These are phyloP conservation scores for Plasmopara halstedii DNA, from an alignment of 352 stramenopile species.

Conservation along the genomic window DNA sequence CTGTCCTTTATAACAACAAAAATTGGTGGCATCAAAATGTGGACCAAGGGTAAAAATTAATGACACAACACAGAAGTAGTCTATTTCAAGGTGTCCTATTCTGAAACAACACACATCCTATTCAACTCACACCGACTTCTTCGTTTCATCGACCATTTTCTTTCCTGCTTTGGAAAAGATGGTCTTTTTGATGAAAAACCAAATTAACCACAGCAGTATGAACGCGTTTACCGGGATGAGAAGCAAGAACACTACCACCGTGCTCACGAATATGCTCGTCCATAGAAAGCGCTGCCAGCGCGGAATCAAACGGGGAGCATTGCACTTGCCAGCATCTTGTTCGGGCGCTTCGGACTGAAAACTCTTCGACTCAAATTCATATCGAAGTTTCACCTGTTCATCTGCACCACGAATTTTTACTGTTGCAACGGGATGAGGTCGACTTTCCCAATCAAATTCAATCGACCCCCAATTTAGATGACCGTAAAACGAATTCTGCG, in stretches of 20 bases:
- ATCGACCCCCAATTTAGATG: slow-evolving; percentile 91
- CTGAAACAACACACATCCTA: background rate
- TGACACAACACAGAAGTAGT: slow-evolving; percentile 1
- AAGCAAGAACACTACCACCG: slow-evolving; percentile 34
- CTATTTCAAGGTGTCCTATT: slow-evolving; percentile 20
- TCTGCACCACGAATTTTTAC: slow-evolving; percentile 54
- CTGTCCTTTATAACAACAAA: too few species aligned
- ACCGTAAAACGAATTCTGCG: slow-evolving; percentile 66
- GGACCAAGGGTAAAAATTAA: too few species aligned
- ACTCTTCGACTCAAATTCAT: slow-evolving; percentile 40
- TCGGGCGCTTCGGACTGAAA: slow-evolving; percentile 33
- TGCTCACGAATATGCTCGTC: slow-evolving; percentile 28
- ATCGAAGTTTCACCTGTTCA: slow-evolving; percentile 60
- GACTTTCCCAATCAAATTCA: slow-evolving; percentile 82
- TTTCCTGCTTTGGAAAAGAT: slow-evolving; percentile 2
- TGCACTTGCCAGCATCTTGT: slow-evolving; percentile 39
- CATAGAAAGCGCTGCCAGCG: slow-evolving; percentile 29
- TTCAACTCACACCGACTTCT: slow-evolving; percentile 26
- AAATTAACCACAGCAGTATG: slow-evolving; percentile 53
- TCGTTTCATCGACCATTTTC: slow-evolving; percentile 9
- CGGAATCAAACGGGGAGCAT: slow-evolving; percentile 33
- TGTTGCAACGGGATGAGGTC: slow-evolving; percentile 42
- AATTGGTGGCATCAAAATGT: too few species aligned
- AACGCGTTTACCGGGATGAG: slow-evolving; percentile 46
- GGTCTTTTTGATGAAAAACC: slow-evolving; percentile 44